Evolutionary conservation across 352 stramenopile species (phyloP), one percentile per base, ranked within the genome.

Genomic region (Pythium grandisporangium): DNA sequence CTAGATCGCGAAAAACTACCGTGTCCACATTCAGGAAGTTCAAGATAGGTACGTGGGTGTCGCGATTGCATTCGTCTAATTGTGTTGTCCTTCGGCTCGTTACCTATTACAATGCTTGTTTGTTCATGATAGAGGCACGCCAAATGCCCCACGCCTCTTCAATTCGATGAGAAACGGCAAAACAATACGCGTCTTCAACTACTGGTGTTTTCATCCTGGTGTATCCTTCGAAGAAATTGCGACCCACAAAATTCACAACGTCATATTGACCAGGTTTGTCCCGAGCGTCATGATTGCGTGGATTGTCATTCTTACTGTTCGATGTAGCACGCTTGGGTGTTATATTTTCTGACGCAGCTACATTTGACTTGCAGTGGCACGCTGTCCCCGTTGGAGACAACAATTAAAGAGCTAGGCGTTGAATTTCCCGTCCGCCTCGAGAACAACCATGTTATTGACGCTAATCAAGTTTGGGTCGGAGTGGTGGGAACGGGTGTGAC

Each of bases 121-220:
- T n/a, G n/a, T n/a, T n/a, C n/a, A n/a, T n/a, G n/a, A n/a, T 13
- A 19, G 23, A 12, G 76, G 70, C 34, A 24, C 51, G 26, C 45
- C 55, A 23, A 77, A 74, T 43, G 17, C 53, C 21, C 60, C 62
- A 24, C 64, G 68, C 5, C 38, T 67, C 2, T 84, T 86, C 35
- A 79, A 79, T 34, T 48, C 53, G 23, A 47, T 50, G 29, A 58
- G 70, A 27, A 77, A 66, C 37, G 72, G 64, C 41, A 77, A 83
- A 2, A 79, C 59, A 19, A 82, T 69, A 6, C 63, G 91, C 29
- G 94, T 96, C 14, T 87, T 99, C 39, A 96, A 95, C 53, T 99
- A 98, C 63, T 99, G 96, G 96, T 99, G 97, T 53, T 98, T 99
- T 55, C 91, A 96, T 42, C 95, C 96, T 8, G 87, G 90, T 7